phyloP scores from a whole-genome alignment of 495 filamentous ascomycete species.

The Hypoxylon subgilvum region DNA sequence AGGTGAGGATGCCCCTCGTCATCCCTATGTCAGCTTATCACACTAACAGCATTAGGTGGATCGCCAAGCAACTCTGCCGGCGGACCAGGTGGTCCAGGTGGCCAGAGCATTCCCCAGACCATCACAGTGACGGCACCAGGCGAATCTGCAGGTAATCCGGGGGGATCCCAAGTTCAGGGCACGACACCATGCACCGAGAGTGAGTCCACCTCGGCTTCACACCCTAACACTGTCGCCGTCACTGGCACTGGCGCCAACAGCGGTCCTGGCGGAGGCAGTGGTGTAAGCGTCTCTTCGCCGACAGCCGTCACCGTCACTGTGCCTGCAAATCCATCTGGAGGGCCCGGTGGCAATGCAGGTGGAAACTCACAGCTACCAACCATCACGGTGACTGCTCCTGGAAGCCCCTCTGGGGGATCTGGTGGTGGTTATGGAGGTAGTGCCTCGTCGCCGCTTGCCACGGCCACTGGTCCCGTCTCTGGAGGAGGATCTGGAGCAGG shows the following conservation, averaged over 20 bases:
- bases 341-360: slow-evolving; percentile 16
- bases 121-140: slow-evolving; percentile 30
- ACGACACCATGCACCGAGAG: slow-evolving; percentile 27
- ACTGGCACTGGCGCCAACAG: slow-evolving; percentile 22
- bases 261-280: slow-evolving; percentile 21
- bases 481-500: background rate
- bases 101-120: slow-evolving; percentile 21
- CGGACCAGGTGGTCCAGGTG: slow-evolving; percentile 19
- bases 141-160: slow-evolving; percentile 21
- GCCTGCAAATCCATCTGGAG: slow-evolving; percentile 18
- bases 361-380: slow-evolving; percentile 5
- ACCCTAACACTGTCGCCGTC: slow-evolving; percentile 14
- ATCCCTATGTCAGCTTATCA: background rate
- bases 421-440: slow-evolving; percentile 19
- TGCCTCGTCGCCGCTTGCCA: background rate
- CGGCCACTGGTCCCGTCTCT: background rate
- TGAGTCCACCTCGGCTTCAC: slow-evolving; percentile 13
- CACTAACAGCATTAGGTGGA: slow-evolving; percentile 9
- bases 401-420: slow-evolving; percentile 4
- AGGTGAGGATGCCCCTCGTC: slow-evolving; percentile 14
- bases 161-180: slow-evolving; percentile 22
- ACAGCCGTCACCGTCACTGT: slow-evolving; percentile 28
- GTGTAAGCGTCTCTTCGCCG: slow-evolving; percentile 17
- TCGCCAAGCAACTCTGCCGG: slow-evolving; percentile 15
- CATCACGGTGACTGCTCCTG: slow-evolving; percentile 18